Evolutionary conservation across 2,329 filamentous ascomycete genomes (phyloP).

Genomic region (Scytalidium sp.): DNA sequence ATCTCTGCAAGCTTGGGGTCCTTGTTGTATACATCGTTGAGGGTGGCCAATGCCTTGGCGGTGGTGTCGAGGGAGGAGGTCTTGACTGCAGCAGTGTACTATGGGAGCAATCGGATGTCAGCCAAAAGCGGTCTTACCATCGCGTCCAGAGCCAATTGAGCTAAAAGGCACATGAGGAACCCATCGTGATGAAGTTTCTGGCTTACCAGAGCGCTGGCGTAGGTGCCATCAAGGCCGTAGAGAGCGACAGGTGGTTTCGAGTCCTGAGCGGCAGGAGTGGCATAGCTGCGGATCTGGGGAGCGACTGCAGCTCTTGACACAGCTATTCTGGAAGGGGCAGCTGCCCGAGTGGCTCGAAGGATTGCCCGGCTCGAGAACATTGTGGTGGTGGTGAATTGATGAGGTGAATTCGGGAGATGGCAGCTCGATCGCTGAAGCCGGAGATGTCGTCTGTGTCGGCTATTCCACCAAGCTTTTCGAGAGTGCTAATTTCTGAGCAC

Average conservation of each 20-base stretch:
- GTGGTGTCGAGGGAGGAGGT: conserved; percentile 79
- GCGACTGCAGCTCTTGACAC: conserved; percentile 45
- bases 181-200: background rate
- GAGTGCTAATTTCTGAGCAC: background rate
- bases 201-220: conserved; percentile 96
- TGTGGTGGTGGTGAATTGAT: conserved; percentile 24
- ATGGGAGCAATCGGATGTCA: conserved; percentile 9
- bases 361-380: conserved; percentile 31
- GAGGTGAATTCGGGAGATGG: conserved; percentile 19
- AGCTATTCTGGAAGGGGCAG: conserved; percentile 22
- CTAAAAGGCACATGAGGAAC: background rate
- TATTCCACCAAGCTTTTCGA: conserved; percentile 9
- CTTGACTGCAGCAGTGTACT: conserved; percentile 98
- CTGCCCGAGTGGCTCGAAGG: conserved; percentile 25
- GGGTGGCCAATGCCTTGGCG: conserved; percentile 71
- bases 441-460: background rate
- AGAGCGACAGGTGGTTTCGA: conserved; percentile 84
- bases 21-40: conserved; percentile 71
- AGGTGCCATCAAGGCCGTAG: conserved; percentile 96
- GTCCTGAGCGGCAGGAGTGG: conserved; percentile 57
- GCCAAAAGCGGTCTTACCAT: background rate
- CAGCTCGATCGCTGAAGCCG: background rate
- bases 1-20: conserved; percentile 78
- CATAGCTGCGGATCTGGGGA: conserved; percentile 71
- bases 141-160: background rate